Evolutionary conservation across 345 rosid species (phyloP).

Genomic region (Acer campestre): DNA sequence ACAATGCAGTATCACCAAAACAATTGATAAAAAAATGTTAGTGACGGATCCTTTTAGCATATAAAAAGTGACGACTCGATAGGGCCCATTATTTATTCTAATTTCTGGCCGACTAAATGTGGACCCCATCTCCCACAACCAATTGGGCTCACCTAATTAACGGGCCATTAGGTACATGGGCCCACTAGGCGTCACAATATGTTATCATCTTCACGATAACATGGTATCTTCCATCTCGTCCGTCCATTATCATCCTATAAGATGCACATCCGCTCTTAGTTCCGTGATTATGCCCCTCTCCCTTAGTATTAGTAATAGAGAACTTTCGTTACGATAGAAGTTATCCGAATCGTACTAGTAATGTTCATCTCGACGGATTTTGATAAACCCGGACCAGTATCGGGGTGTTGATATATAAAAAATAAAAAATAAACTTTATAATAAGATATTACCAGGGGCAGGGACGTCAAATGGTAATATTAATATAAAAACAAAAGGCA

Average conservation of each 20-base stretch:
- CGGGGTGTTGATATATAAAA: neutral
- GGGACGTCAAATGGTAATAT: neutral
- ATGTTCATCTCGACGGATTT: too few species aligned
- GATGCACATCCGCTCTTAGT: neutral
- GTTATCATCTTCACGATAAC: too few species aligned
- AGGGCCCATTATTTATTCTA: neutral
- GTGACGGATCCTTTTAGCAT: neutral
- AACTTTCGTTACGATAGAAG: too few species aligned
- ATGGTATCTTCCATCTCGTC: neutral
- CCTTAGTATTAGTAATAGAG: too few species aligned
- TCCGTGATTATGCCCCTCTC: too few species aligned
- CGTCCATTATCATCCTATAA: neutral
- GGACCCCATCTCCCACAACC: neutral
- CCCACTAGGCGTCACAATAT: neutral
- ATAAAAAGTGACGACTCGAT: neutral
- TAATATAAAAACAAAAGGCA: neutral
- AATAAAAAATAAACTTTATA: neutral
- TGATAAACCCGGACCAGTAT: too few species aligned
- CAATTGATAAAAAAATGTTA: neutral
- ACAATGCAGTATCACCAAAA: too few species aligned
- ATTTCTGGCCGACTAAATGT: neutral
- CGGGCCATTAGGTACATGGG: neutral
- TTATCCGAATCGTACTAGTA: too few species aligned
- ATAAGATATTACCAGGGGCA: neutral
- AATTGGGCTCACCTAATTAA: neutral